Percentiles rank a stretch among this genome's conserved stretches.
phyloP scores from a whole-genome alignment of 2,329 filamentous ascomycete genomes.

The Phaeomoniella chlamydospora region DNA sequence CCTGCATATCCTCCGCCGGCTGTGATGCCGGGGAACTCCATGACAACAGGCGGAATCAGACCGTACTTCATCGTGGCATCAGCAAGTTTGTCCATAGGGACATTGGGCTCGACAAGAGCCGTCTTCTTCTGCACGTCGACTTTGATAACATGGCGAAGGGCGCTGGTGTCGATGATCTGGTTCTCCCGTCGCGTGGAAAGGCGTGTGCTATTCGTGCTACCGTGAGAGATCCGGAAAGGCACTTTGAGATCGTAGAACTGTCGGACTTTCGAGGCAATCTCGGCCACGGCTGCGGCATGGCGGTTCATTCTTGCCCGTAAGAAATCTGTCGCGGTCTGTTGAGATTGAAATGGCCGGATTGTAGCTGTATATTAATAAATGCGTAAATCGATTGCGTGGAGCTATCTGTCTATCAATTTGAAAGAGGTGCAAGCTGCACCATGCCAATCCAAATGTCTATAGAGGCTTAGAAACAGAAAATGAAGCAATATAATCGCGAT shows the following conservation, averaged over 20 bases:
- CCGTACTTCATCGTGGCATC: constrained; percentile 39
- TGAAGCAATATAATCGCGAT: no score
- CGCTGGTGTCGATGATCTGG: constrained; percentile 53
- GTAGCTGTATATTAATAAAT: no score
- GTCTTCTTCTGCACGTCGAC: constrained; percentile 40
- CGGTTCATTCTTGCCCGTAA: constrained; percentile 23
- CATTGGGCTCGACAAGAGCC: constrained; percentile 55
- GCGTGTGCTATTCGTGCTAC: constrained; percentile 39
- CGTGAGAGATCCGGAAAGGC: constrained; percentile 42
- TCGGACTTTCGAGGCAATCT: constrained; percentile 23
- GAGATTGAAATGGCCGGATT: no score
- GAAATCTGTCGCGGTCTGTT: no score
- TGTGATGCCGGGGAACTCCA: constrained; percentile 59
- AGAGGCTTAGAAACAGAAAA: no score
- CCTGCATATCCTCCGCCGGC: constrained; percentile 53
- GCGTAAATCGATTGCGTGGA: no score
- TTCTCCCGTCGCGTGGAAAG: constrained; percentile 26
- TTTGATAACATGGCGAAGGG: constrained; percentile 45
- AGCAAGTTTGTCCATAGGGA: constrained; percentile 52
- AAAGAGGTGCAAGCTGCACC: no score
- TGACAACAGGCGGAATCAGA: constrained; percentile 50
- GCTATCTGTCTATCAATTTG: no score
- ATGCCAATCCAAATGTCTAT: no score
- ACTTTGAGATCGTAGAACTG: constrained; percentile 13
- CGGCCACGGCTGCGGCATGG: constrained; percentile 27